phyloP scores from a whole-genome alignment of 768 basidiomycete genomes.

The Clitopilus hobsonii region DNA sequence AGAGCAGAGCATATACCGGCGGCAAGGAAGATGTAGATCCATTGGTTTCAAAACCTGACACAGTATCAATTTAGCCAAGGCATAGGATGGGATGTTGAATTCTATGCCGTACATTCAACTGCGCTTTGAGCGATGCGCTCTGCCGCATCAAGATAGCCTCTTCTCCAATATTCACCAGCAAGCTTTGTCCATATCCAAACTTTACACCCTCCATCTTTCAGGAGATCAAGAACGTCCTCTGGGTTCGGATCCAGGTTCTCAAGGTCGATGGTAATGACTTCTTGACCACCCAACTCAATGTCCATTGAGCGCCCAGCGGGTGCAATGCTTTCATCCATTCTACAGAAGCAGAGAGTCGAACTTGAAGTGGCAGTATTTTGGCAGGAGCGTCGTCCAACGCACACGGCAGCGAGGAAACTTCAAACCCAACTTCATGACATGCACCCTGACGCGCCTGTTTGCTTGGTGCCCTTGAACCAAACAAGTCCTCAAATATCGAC shows the following conservation, averaged over 20 bases:
- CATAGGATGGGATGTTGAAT: not conserved
- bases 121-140: conserved; percentile 71
- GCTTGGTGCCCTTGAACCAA: not conserved
- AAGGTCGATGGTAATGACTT: conserved; percentile 87
- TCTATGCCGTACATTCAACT: conserved; percentile 48
- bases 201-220: conserved; percentile 68
- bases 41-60: conserved; percentile 47
- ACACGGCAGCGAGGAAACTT: not conserved
- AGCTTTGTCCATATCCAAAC: conserved; percentile 78
- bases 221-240: conserved; percentile 67
- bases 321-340: conserved; percentile 29
- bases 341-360: not conserved
- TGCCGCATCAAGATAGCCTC: conserved; percentile 69
- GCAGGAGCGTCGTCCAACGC: not conserved
- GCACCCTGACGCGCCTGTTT: conserved; percentile 9
- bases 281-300: conserved; percentile 78
- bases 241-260: conserved; percentile 79
- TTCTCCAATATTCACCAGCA: conserved; percentile 85
- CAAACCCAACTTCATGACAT: not conserved
- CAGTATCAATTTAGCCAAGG: not conserved
- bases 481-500: not conserved
- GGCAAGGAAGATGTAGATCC: conserved; percentile 49
- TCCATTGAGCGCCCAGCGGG: conserved; percentile 53
- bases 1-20: conserved; percentile 77
- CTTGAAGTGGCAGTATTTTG: not conserved